phyloP scores from a whole-genome alignment of 1,139 yeast genomes.

The Pichia cactophila region DNA sequence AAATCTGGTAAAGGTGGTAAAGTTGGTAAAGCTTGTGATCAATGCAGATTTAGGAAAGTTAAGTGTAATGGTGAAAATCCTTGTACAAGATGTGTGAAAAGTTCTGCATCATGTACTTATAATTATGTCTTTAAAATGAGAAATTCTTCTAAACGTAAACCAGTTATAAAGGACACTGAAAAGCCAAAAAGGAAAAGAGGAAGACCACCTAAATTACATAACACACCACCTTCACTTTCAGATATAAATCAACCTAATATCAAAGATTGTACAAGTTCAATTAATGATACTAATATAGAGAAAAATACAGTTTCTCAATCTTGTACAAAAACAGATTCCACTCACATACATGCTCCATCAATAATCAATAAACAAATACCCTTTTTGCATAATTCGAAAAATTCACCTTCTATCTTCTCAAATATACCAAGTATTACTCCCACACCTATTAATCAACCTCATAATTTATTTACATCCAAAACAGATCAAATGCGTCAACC shows the following conservation, averaged over 20 bases:
- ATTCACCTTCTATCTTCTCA: not conserved
- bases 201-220: constrained; percentile 7
- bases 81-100: constrained; percentile 22
- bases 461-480: not conserved
- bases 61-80: constrained; percentile 16
- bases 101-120: constrained; percentile 34
- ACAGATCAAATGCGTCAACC: not conserved
- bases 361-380: not conserved
- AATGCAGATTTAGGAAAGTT: constrained; percentile 15
- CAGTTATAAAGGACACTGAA: not conserved
- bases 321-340: not conserved
- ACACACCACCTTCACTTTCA: not conserved
- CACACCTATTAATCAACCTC: not conserved
- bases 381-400: not conserved
- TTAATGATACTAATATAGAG: too few species aligned
- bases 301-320: not conserved
- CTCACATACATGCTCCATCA: not conserved
- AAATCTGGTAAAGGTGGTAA: constrained; percentile 25
- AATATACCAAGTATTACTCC: not conserved
- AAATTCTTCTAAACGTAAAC: not conserved
- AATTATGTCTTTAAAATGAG: constrained; percentile 24
- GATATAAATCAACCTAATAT: not conserved
- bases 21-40: constrained; percentile 45
- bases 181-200: constrained; percentile 10
- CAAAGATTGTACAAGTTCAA: too few species aligned